Base-by-base conservation (phyloP, 805 yeast species). In the Candida golubevii region DNA sequence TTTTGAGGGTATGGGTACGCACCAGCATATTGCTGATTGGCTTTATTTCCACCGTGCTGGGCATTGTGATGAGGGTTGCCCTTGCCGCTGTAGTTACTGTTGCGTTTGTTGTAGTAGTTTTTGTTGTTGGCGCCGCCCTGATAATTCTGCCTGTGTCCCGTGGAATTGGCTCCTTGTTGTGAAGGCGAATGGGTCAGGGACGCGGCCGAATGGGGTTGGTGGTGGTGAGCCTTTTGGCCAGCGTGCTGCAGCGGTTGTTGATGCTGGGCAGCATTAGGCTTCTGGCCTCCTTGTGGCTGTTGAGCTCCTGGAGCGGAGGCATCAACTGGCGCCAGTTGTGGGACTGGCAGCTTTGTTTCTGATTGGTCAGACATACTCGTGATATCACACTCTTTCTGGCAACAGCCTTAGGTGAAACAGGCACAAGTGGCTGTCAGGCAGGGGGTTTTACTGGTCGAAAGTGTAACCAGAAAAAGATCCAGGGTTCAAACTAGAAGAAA, bases 51-150 rank as follows among this genome's bases (percentile, higher is more conserved):
- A 15, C 29, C 36, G 44, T 28, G 13, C 23, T 42, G 48, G 48
- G 34, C 42, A 26, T 32, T 32, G 45, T 41, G 44, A 45, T 15
- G 35, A 12, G 32, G 32, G 42, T 35, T 36, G 41, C 45, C 48
- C 42, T 48, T 46, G 46, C 39, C 48, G 47, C 53, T 47, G 50
- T 51, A 41, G 44, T 38, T 39, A 48, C 32, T 29, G 32, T 52
- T 54, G 39, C 54, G 48, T 27, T 45, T 45, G 43, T 54, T 53
- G 44, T 55, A 51, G 47, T 56, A 53, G 46, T 44, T 40, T 7
- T 47, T 44, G 43, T 35, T 35, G 35, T 28, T 31, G 14, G 18
- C 30, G 26, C 30, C 26, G 30, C 45, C 45, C 23, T 23, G 14
- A 35, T 42, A 42, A 26, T 41, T 41, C 29, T 43, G 50, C 37